These are phyloP conservation scores for Pseudotsuga menziesii DNA, from an alignment of 75 land plant species.

Conservation along the genomic window DNA sequence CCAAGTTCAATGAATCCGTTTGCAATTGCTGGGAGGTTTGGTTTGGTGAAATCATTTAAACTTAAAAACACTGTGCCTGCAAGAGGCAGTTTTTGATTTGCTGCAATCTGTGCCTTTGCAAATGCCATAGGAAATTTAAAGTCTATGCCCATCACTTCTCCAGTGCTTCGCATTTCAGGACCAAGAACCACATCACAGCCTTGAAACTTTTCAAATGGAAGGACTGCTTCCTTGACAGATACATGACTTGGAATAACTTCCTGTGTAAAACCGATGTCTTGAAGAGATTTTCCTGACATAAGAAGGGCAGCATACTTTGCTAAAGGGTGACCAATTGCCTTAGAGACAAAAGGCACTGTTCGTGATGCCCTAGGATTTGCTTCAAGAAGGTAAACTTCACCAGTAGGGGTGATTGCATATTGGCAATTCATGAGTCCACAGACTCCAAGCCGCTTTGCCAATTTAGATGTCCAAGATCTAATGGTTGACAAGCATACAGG, in stretches of 20 bases:
- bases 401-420: constrained; percentile 80
- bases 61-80: constrained; percentile 90
- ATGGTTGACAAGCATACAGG: constrained; percentile 59
- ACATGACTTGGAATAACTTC: constrained; percentile 87
- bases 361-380: constrained; percentile 99
- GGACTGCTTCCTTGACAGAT: constrained; percentile 96
- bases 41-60: constrained; percentile 88
- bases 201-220: constrained; percentile 98
- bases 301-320: constrained; percentile 96
- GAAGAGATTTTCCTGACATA: constrained; percentile 89
- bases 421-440: constrained; percentile 98
- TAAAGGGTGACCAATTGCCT: constrained; percentile 96
- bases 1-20: constrained; percentile 68
- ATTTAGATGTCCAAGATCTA: constrained; percentile 74
- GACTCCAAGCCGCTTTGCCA: constrained; percentile 74
- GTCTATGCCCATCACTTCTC: constrained; percentile 98
- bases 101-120: constrained; percentile 97
- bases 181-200: constrained; percentile 95
- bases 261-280: constrained; percentile 67
- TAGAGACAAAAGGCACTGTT: constrained; percentile 98
- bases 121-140: constrained; percentile 74
- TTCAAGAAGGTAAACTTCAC: constrained; percentile 87
- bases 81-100: constrained; percentile 84
- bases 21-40: constrained; percentile 57
- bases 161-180: constrained; percentile 98